Evolutionary conservation across 2,329 filamentous ascomycete genomes (phyloP), one percentile per base, ranked within the genome.

Genomic region (Lasiodiplodia theobromae): DNA sequence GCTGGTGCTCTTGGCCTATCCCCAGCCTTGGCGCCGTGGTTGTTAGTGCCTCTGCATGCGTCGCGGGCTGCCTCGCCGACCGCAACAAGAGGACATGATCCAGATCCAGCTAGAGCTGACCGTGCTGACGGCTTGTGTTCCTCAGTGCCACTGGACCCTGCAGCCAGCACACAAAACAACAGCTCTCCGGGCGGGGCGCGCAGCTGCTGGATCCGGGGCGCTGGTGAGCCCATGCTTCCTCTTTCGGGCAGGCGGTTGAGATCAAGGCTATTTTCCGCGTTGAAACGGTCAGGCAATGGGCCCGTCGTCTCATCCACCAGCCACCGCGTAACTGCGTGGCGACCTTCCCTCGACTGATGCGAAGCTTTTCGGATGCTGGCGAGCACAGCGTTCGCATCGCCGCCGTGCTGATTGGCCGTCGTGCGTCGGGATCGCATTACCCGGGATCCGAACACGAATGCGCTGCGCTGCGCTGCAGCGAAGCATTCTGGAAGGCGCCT

Each of bases 361-460:
- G 31, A 28, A 63, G 49, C 40, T 44, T 63, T 51, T 63, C 58
- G 58, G 58, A 34, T 31, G 57, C 57, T 49, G 57, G 23, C 25
- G 23, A 31, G 18, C 16, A 44, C 31, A 23, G 37, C n/a, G 44
- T 38, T 63, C 58, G 58, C 58, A 63, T 51, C 49, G 18, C 10
- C 25, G 18, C 16, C 58, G 40, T 16, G 56, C 37, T 47, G 6
- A 47, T n/a, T 47, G 58, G n/a, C 10, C 40, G 25, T 25, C 4
- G 10, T 3, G 18, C 40, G 2, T 64, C 60, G 60, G 60, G 21
- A 64, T 38, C 60, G 47, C 60, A n/a, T 23, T 38, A 31, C 28
- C 60, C 60, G 60, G 16, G n/a, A 25, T 37, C 60, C 60, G 60
- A 52, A 64, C 51, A 64, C 60, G 60, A 64, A 52, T 52, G 60